Base-by-base conservation (phyloP, 352 stramenopile species). In the Phytophthora meadii region DNA sequence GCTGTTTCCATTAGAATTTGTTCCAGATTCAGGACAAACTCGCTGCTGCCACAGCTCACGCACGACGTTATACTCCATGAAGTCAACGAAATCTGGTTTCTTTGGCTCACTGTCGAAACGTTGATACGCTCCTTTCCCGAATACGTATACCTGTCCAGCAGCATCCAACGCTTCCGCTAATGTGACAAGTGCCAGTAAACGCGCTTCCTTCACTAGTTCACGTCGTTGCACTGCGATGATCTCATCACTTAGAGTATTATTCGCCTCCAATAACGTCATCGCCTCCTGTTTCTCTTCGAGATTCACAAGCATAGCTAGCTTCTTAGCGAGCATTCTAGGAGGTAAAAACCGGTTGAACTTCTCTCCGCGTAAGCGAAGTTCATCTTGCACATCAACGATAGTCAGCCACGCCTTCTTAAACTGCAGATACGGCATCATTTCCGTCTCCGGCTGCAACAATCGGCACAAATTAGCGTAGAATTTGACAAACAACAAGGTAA, bases 111-210 rank as follows among this genome's bases (percentile, higher is more conserved):
- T 79, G 30, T 93, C 83, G 28, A 93, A 89, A 9, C 83, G 77
- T 19, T 82, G 68, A 39, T 88, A 85, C 0, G 80, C 58, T 25
- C 84, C 87, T 59, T 84, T 89, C 3, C 87, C 84, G 34, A 94
- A 93, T 22, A 90, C 64, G 41, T 94, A 94, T 0, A 94, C 87
- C 25, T 94, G 87, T 0, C 87, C 87, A 10, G 84, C 82, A 19
- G 81, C 84, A 67, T 94, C 87, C 8, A 94, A 54, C 0, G 87
- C 84, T 7, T 92, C 80, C 0, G 65, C 47, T 5, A 94, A 61
- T 9, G 80, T 57, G 0, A 86, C 61, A 3, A 65, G 72, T 1
- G 86, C 70, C 7, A 89, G 67, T 6, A 78, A 40, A 11, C 76
- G 61, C 0, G 84, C 79, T 58, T 92, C 78, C 3, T 75, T 64